These are phyloP conservation scores for Rhodotorula taiwanensis DNA, from an alignment of 768 basidiomycete genomes.

Conservation along the genomic window DNA sequence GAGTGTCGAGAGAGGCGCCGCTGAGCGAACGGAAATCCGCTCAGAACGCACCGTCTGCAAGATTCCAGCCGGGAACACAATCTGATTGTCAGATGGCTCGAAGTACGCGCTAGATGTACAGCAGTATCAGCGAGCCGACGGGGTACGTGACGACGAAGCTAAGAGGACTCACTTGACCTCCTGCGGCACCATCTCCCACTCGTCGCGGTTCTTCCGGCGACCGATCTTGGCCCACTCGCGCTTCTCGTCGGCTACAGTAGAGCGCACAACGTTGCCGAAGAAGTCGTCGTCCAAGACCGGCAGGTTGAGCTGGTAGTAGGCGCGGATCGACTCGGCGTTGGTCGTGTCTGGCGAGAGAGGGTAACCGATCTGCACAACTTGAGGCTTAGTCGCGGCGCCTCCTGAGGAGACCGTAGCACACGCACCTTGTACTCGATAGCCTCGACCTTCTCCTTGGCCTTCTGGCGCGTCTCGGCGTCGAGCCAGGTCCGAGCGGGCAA, in stretches of 20 bases:
- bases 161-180: slow-evolving; percentile 84
- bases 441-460: slow-evolving; percentile 70
- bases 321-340: slow-evolving; percentile 59
- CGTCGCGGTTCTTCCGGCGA: slow-evolving; percentile 57
- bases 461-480: slow-evolving; percentile 71
- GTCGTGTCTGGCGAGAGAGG: slow-evolving; percentile 77
- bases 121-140: not conserved
- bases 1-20: not conserved
- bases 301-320: slow-evolving; percentile 63
- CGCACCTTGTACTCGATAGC: slow-evolving; percentile 22
- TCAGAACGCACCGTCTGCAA: slow-evolving; percentile 54
- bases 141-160: slow-evolving; percentile 61
- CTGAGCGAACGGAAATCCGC: not conserved
- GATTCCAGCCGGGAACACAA: slow-evolving; percentile 95
- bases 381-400: no score
- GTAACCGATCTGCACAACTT: slow-evolving; percentile 77
- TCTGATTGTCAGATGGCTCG: slow-evolving; percentile 49
- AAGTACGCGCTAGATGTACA: not conserved
- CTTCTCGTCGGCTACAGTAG: slow-evolving; percentile 56
- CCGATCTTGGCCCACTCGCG: slow-evolving; percentile 73
- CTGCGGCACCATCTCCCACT: slow-evolving; percentile 83
- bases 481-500: slow-evolving; percentile 78
- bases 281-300: slow-evolving; percentile 63
- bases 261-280: slow-evolving; percentile 73
- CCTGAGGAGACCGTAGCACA: no score